Evolutionary conservation across 2,329 filamentous ascomycete genomes (phyloP).

Genomic region (Sarocladium strictum): DNA sequence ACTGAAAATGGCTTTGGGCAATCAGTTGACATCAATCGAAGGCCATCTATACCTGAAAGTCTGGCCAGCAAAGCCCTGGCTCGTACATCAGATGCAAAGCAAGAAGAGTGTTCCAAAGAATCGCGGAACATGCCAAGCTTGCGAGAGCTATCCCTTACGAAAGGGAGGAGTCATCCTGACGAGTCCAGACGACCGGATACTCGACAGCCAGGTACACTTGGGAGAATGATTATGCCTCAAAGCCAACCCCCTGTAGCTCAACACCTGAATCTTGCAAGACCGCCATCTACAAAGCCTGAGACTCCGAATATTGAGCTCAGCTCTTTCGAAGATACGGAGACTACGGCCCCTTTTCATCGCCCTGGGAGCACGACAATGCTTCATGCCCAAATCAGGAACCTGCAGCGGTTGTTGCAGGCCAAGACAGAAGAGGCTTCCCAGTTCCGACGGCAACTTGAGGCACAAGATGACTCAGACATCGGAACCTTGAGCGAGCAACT

Average conservation of each 20-base stretch:
- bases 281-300: slow-evolving; percentile 22
- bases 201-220: slow-evolving; percentile 11
- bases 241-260: slow-evolving; percentile 33
- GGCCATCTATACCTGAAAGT: slow-evolving; percentile 15
- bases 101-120: slow-evolving; percentile 13
- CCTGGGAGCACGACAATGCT: slow-evolving; percentile 29
- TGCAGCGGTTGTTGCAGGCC: slow-evolving; percentile 40
- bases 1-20: no score
- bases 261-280: slow-evolving; percentile 29
- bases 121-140: not conserved
- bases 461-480: slow-evolving; percentile 35
- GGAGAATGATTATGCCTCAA: slow-evolving; percentile 30
- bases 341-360: slow-evolving; percentile 15
- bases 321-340: not conserved
- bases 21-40: not conserved
- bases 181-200: not conserved
- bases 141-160: not conserved
- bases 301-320: not conserved
- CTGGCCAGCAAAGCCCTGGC: slow-evolving; percentile 14
- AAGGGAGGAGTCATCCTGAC: not conserved
- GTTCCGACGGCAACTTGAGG: slow-evolving; percentile 39
- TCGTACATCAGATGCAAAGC: slow-evolving; percentile 15
- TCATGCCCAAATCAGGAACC: slow-evolving; percentile 41
- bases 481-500: slow-evolving; percentile 44
- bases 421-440: slow-evolving; percentile 40